These are phyloP conservation scores for Globisporangium ultimum DNA, from an alignment of 352 stramenopile species.

Conservation along the genomic window DNA sequence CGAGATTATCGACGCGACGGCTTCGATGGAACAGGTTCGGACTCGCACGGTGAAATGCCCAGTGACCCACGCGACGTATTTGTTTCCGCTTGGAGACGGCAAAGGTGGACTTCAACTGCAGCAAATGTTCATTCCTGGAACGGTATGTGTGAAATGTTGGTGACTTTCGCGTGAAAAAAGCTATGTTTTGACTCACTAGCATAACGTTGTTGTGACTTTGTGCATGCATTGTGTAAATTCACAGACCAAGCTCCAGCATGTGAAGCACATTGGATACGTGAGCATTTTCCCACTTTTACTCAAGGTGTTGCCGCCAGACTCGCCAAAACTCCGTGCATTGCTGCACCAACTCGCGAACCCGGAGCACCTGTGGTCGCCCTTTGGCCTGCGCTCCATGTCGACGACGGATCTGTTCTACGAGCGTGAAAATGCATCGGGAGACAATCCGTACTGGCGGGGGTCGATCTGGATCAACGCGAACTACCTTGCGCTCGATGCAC, in stretches of 20 bases:
- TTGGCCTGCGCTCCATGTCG: constrained; percentile 85
- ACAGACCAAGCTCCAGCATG: constrained; percentile 58
- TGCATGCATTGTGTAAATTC: background rate
- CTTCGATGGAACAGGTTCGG: constrained; percentile 32
- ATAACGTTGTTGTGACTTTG: background rate
- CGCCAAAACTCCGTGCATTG: constrained; percentile 56
- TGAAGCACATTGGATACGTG: constrained; percentile 86
- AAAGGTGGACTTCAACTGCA: constrained; percentile 70
- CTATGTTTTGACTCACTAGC: background rate
- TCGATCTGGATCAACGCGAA: constrained; percentile 95
- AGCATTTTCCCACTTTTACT: constrained; percentile 85
- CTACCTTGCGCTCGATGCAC: constrained; percentile 86
- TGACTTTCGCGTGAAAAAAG: background rate
- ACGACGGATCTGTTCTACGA: constrained; percentile 85
- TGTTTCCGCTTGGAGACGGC: constrained; percentile 83
- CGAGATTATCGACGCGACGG: constrained; percentile 38
- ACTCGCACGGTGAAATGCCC: constrained; percentile 42
- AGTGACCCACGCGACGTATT: constrained; percentile 49
- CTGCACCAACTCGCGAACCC: constrained; percentile 59
- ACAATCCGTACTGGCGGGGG: constrained; percentile 92
- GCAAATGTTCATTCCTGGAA: constrained; percentile 60
- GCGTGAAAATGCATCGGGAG: constrained; percentile 84
- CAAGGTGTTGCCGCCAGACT: constrained; percentile 63
- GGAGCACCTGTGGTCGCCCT: constrained; percentile 71
- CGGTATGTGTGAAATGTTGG: constrained; percentile 14